Evolutionary conservation across 805 yeast species (phyloP), one percentile per base, ranked within the genome.

Genomic region (Pachysolen tannophilus): DNA sequence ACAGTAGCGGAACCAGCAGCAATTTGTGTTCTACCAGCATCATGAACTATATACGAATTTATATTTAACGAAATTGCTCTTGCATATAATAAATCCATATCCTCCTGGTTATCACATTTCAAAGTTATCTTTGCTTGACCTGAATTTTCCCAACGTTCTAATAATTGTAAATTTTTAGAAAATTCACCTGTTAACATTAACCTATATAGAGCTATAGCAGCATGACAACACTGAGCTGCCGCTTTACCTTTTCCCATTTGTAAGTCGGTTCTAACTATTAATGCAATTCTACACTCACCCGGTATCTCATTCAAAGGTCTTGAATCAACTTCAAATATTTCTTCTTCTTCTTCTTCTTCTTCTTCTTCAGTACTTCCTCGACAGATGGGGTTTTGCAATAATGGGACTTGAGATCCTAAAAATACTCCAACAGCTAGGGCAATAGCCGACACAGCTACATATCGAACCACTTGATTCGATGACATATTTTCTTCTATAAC

Each of bases 181-280:
- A 72, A 69, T 5, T 66, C 69, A 2, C 74, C 63, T 3, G 62
- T 52, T 5, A 73, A 69, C 61, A 82, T 80, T 42, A 75, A 60
- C 49, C 82, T 78, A 58, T 83, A 92, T 46, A 92, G 76, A 0
- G 92, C 88, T 23, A 92, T 67, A 1, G 97, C 94, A n/a, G 98
- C 98, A 61, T 92, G 99, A 26, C 87, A 80, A 57, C 97, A 90
- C 53, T 92, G 99, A 5, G 98, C 98, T 4, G 97, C 97, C 3
- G 84, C 80, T 53, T 92, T 92, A 16, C 99, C 99, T 58, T 85
- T 86, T 21, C 82, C 77, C 97, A 92, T 92, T 28, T 76, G 79
- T 41, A 92, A 62, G 54, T 92, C 98, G 20, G 80, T 82, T 41
- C 98, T 75, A 4, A 92, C 86, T 3, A 87, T 76, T 18, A 92